These are phyloP conservation scores for Plasmodium ovale DNA, from an alignment of 169 alveolate genomes.

Conservation along the genomic window DNA sequence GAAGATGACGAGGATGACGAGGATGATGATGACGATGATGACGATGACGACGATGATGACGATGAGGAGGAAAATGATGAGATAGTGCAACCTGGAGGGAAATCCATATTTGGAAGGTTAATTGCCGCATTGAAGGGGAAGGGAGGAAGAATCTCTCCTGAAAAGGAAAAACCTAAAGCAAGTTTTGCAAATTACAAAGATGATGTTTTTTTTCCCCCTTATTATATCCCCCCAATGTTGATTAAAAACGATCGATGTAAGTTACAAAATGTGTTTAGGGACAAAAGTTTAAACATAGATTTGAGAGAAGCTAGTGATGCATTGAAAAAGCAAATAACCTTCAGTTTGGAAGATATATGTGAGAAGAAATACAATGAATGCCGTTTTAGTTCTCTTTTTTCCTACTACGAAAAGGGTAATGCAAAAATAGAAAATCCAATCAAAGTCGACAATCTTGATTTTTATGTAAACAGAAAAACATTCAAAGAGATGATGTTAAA, in stretches of 20 bases:
- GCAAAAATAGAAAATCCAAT: slow-evolving; percentile 36
- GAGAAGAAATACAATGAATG: slow-evolving; percentile 29
- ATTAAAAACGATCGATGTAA: slow-evolving; percentile 23
- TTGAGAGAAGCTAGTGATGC: slow-evolving; percentile 41
- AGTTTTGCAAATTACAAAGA: neutral
- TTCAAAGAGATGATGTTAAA: slow-evolving; percentile 43
- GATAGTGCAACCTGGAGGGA: neutral
- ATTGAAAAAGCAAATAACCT: slow-evolving; percentile 19
- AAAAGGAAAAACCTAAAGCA: neutral
- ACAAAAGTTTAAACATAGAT: slow-evolving; percentile 10
- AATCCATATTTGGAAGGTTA: neutral
- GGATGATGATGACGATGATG: neutral
- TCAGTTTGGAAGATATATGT: slow-evolving; percentile 33
- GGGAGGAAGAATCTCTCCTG: neutral
- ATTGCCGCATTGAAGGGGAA: neutral
- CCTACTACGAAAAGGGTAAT: slow-evolving; percentile 50
- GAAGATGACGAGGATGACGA: neutral
- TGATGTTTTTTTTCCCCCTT: slow-evolving; percentile 30
- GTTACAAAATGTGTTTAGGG: slow-evolving; percentile 41
- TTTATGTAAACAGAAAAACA: slow-evolving; percentile 48
- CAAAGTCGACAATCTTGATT: slow-evolving; percentile 46
- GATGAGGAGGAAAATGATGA: neutral
- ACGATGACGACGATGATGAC: neutral
- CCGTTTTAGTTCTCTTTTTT: slow-evolving; percentile 25
- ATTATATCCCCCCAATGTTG: slow-evolving; percentile 59